These are phyloP conservation scores for Aegilops speltoides DNA, from an alignment of 176 grass and related monocot species.

Conservation along the genomic window DNA sequence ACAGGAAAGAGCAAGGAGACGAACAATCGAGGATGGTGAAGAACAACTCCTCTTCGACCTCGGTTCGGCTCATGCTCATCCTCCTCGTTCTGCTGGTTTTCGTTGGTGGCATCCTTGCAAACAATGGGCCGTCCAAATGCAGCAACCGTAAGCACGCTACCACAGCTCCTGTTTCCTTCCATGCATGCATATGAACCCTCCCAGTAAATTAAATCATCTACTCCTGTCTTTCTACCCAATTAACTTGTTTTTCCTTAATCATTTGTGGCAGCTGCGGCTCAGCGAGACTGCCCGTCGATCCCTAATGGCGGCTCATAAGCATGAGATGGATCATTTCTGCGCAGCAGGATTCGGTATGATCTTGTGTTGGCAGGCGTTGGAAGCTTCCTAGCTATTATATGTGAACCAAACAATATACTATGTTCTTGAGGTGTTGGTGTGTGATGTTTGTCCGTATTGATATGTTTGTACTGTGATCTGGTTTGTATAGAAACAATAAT, in stretches of 20 bases:
- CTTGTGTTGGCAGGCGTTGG: neutral
- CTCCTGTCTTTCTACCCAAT: too few relatives aligned
- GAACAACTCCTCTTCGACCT: neutral
- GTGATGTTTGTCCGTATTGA: too few relatives aligned
- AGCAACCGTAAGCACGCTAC: neutral
- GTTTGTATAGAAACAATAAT: too few relatives aligned
- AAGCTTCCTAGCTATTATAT: neutral
- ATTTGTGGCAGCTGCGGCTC: neutral
- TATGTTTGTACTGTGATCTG: too few relatives aligned
- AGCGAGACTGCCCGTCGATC: neutral
- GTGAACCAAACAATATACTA: neutral
- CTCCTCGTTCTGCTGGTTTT: neutral
- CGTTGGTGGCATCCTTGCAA: neutral
- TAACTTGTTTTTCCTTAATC: neutral
- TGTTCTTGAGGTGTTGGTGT: neutral
- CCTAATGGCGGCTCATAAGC: neutral
- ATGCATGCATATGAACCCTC: neutral
- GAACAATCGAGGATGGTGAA: neutral
- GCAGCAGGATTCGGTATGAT: neutral
- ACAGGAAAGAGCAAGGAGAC: too few relatives aligned
- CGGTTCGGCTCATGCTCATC: neutral
- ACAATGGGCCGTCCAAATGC: neutral
- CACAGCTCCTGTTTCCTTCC: neutral
- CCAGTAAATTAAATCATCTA: too few relatives aligned
- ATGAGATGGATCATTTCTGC: neutral